A percentile compares a stretch with the other conserved stretches of the same genome.
phyloP scores from a whole-genome alignment of 805 yeast species.

The Metschnikowia colocasiae region DNA sequence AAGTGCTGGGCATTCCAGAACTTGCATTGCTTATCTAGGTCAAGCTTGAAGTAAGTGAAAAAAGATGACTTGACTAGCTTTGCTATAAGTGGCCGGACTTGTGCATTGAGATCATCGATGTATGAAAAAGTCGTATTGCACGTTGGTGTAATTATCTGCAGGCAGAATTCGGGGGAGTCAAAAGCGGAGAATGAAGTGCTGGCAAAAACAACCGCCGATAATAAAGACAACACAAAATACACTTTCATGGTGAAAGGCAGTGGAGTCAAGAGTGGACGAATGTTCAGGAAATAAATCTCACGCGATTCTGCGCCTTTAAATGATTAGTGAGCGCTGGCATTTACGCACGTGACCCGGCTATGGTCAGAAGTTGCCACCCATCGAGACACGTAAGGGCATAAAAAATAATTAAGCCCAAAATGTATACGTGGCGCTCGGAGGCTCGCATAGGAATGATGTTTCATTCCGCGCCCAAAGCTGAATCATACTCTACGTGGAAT shows the following conservation, averaged over 20 bases:
- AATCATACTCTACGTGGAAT: neutral
- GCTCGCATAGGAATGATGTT: no score
- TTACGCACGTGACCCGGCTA: slow-evolving; percentile 5
- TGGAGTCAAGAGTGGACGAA: neutral
- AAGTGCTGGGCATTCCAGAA: slow-evolving; percentile 80
- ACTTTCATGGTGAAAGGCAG: slow-evolving; percentile 5
- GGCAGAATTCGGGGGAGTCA: slow-evolving; percentile 42
- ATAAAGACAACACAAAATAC: slow-evolving; percentile 4
- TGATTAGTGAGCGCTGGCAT: slow-evolving; percentile 1
- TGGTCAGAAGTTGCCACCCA: neutral
- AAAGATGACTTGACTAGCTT: slow-evolving; percentile 68
- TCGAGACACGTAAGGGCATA: neutral
- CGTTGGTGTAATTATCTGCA: slow-evolving; percentile 42
- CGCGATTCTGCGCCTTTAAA: slow-evolving; percentile 4
- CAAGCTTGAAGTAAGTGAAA: slow-evolving; percentile 83
- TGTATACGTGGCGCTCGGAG: neutral
- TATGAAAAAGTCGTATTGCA: slow-evolving; percentile 45
- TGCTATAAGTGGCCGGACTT: slow-evolving; percentile 47
- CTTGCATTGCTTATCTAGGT: slow-evolving; percentile 79
- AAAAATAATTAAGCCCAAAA: neutral
- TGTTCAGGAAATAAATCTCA: neutral
- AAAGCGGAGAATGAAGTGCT: slow-evolving; percentile 28
- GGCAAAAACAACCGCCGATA: slow-evolving; percentile 7
- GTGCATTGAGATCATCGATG: slow-evolving; percentile 35
- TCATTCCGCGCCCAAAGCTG: neutral